Conservation (phyloP, 306 rosid species). For the Canavalia gladiata region DNA sequence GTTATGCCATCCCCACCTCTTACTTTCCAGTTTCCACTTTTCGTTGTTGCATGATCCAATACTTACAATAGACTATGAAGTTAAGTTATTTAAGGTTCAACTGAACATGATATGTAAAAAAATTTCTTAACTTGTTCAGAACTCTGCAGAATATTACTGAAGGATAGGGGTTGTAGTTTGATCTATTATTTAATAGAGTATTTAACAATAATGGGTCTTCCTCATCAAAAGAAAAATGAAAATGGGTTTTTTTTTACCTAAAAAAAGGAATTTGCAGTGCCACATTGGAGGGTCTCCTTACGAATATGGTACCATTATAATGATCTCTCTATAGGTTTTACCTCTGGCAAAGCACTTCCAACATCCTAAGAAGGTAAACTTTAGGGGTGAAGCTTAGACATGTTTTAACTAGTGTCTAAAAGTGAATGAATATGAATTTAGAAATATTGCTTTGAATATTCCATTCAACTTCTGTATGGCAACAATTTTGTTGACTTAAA, state of each 20-base stretch:
- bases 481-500: constrained; percentile 37
- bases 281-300: constrained; percentile 1
- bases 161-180: constrained; percentile 5
- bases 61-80: constrained; percentile 15
- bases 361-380: neutral
- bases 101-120: constrained; percentile 7
- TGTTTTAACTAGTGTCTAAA: constrained; percentile 2
- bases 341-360: constrained; percentile 21
- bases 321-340: constrained; percentile 25
- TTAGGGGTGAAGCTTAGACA: constrained; percentile 28
- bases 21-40: constrained; percentile 13
- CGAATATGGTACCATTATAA: neutral
- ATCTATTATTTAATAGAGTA: neutral
- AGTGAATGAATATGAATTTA: constrained; percentile 27
- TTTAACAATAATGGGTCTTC: too few relatives aligned
- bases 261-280: constrained; percentile 26
- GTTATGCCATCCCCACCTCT: neutral
- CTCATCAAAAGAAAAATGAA: too few relatives aligned
- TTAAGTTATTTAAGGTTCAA: constrained; percentile 36
- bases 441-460: constrained; percentile 43
- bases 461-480: constrained; percentile 27
- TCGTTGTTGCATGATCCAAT: constrained; percentile 13
- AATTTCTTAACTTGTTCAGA: constrained; percentile 7
- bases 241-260: neutral
- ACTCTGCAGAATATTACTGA: constrained; percentile 26